These are phyloP conservation scores for Cajanus cajan DNA, from an alignment of 306 rosid genomes.

Conservation along the genomic window DNA sequence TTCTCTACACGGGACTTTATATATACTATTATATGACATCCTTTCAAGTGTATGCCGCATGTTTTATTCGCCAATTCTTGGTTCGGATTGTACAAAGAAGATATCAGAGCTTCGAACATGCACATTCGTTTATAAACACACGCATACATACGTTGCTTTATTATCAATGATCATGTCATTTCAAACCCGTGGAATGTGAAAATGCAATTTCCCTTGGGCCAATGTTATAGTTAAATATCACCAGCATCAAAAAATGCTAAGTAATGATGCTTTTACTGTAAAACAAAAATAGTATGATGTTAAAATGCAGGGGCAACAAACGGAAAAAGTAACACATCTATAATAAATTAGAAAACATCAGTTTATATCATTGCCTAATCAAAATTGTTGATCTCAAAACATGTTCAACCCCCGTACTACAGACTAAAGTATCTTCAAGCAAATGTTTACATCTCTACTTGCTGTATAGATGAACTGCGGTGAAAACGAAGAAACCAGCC, in stretches of 20 bases:
- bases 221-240: background rate
- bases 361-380: conserved; percentile 36
- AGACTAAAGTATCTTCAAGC: conserved; percentile 27
- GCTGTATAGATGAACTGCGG: conserved; percentile 75
- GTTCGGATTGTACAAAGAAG: too few relatives aligned
- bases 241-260: background rate
- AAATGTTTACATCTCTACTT: conserved; percentile 59
- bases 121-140: too few relatives aligned
- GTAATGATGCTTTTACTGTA: background rate
- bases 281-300: background rate
- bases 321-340: background rate
- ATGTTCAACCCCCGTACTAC: conserved; percentile 30
- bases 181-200: background rate
- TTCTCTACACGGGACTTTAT: too few relatives aligned
- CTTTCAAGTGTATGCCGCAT: too few relatives aligned
- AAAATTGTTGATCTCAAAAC: conserved; percentile 49
- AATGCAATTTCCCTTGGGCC: background rate
- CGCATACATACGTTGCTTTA: too few relatives aligned
- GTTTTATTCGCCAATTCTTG: too few relatives aligned
- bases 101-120: too few relatives aligned
- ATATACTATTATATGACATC: too few relatives aligned
- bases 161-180: too few relatives aligned
- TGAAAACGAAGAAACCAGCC: conserved; percentile 86
- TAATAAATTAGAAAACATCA: conserved; percentile 28
- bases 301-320: background rate